phyloP scores from a whole-genome alignment of 2,329 filamentous ascomycete genomes.

The Mariannaea sp. region DNA sequence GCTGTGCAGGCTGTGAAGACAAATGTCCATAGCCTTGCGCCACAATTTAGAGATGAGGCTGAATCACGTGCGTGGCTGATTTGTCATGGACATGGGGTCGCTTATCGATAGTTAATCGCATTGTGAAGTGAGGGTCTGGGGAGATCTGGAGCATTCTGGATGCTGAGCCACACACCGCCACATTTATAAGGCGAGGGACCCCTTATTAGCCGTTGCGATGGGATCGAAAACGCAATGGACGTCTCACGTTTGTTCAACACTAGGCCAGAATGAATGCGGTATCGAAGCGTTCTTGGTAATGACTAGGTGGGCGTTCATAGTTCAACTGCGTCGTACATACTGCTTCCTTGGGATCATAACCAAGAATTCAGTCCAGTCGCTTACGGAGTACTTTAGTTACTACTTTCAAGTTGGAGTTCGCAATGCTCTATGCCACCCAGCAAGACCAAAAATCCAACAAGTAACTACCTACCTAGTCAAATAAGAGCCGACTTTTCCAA shows the following conservation, averaged over 20 bases:
- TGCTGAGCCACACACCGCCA: constrained; percentile 11
- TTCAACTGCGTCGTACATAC: constrained; percentile 1
- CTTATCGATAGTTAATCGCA: background rate
- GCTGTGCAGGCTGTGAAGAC: constrained; percentile 22
- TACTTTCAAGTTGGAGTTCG: too few species aligned
- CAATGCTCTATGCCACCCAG: too few species aligned
- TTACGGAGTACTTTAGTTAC: too few species aligned
- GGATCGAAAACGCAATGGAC: background rate
- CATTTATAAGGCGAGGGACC: background rate
- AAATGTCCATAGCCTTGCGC: constrained; percentile 32
- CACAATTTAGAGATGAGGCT: constrained; percentile 28
- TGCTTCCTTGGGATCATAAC: constrained; percentile 8
- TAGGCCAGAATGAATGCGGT: constrained; percentile 6
- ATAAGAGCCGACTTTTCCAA: too few species aligned
- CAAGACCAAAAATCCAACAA: too few species aligned
- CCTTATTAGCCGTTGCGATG: too few species aligned
- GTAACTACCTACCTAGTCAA: too few species aligned
- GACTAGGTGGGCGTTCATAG: constrained; percentile 10
- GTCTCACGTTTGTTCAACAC: constrained; percentile 6
- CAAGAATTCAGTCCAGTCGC: too few species aligned
- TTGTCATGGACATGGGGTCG: constrained; percentile 24
- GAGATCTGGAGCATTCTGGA: constrained; percentile 15
- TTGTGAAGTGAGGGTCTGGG: too few species aligned
- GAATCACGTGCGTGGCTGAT: constrained; percentile 42
- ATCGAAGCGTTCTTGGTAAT: constrained; percentile 16